Evolutionary conservation across 2,329 filamentous ascomycete species (phyloP), one percentile per base, ranked within the genome.

Genomic region (Curvularia spicifera): DNA sequence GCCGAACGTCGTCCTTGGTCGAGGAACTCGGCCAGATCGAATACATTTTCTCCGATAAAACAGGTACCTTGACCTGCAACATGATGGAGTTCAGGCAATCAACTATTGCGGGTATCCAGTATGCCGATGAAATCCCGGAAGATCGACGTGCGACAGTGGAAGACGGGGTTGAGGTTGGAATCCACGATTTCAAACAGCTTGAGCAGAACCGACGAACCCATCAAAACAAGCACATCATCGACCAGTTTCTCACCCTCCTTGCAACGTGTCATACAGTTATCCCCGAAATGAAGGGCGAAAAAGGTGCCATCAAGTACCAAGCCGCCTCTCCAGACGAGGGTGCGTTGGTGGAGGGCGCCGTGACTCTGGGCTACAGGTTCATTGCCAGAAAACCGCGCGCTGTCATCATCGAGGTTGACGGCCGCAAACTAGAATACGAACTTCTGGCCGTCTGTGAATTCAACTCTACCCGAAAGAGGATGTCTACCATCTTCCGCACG

Each of bases 21-120:
- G 95, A 99, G 79, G 96, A 99, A 73, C 81, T 99, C 44, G 95
- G 95, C 54, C 97, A 98, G 85, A 96, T 99, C 44, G 95, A 98
- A 73, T 99, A 96, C 71, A 95, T 99, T 64, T 99, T 99, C 76
- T 97, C 93, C 0, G 94, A 98, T 82, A 98, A 98, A 82, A 98
- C 94, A 1, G 94, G 94, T 43, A 98, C 94, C 4, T 81, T 98
- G 71, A 98, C 94, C n/a, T 96, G 93, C 79, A 98, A 98, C 74
- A 89, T 92, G 84, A 98, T 99, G 95, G 94, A 98, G 77, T 99
- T 98, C 78, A 93, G 93, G 74, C 93, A 98, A 77, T 96, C 91
- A 71, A 90, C 91, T 0, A 98, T 99, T 72, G 91, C 87, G 26
- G 95, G 95, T 26, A 89, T 98, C 52, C 94, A 97, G 78, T 99